Percentiles rank a stretch among this genome's conserved stretches.
Evolutionary conservation across 345 rosid genomes (phyloP).

Genomic region (Schrenkiella parvula): DNA sequence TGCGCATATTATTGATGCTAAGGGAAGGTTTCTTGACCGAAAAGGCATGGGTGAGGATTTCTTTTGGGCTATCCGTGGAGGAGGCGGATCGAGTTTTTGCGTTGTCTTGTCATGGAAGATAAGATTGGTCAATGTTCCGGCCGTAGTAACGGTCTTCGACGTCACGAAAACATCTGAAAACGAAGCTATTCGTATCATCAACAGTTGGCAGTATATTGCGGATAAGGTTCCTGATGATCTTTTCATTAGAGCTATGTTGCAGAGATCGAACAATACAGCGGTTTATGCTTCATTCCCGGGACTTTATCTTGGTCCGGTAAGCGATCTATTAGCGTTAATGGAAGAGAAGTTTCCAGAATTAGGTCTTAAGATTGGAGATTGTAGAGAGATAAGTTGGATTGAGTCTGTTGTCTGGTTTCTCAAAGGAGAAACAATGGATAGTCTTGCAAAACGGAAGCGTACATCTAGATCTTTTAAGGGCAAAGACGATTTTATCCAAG

Average conservation of each 20-base stretch:
- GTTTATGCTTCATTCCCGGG: conserved; percentile 28
- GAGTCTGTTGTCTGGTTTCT: conserved; percentile 34
- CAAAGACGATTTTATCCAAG: conserved; percentile 44
- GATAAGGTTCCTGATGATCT: conserved; percentile 26
- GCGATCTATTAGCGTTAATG: conserved; percentile 16
- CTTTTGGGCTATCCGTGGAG: conserved; percentile 62
- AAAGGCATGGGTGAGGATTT: conserved; percentile 47
- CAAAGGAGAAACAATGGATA: conserved; percentile 9
- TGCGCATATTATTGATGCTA: conserved; percentile 35
- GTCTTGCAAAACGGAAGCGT: conserved; percentile 7
- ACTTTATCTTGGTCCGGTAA: conserved; percentile 39
- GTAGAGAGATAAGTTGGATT: conserved; percentile 50
- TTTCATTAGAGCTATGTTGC: conserved; percentile 21
- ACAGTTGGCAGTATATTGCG: conserved; percentile 45
- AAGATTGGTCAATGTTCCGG: conserved; percentile 41
- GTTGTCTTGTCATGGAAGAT: conserved; percentile 47
- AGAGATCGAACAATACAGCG: neutral
- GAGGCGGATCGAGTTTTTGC: conserved; percentile 52
- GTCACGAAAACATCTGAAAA: conserved; percentile 35
- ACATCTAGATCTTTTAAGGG: conserved; percentile 33
- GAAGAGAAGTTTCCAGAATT: conserved; percentile 36
- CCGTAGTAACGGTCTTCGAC: conserved; percentile 41
- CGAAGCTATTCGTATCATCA: conserved; percentile 31
- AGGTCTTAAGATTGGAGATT: conserved; percentile 32
- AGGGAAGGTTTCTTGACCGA: conserved; percentile 46